Evolutionary conservation across 2,329 filamentous ascomycete species (phyloP).

Genomic region (Gaeumannomyces sp.): DNA sequence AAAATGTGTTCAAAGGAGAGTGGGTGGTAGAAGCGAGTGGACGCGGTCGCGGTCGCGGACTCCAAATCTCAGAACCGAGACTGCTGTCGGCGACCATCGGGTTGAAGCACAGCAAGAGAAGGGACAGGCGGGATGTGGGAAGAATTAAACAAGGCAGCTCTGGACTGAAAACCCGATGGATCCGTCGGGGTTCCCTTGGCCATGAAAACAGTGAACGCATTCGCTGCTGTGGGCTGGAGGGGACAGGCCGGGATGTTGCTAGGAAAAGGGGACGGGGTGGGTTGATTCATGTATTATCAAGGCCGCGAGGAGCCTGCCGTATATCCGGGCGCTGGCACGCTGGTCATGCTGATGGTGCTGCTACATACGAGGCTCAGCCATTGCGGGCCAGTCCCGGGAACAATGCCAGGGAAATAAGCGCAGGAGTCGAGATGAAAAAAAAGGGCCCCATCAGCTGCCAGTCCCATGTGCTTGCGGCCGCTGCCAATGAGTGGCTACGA

Average conservation of each 20-base stretch:
- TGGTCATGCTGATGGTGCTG: too few relatives aligned
- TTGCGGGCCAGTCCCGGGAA: background rate
- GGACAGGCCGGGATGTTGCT: too few relatives aligned
- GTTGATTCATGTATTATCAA: background rate
- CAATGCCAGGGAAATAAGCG: background rate
- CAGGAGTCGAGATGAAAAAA: too few relatives aligned
- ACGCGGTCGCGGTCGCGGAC: background rate
- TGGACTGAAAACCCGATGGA: background rate
- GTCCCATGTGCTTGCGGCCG: background rate
- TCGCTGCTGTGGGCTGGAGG: too few relatives aligned
- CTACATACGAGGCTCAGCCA: too few relatives aligned
- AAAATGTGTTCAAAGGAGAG: background rate
- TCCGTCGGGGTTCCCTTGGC: too few relatives aligned
- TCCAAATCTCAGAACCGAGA: background rate
- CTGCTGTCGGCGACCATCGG: background rate
- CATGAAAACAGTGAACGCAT: too few relatives aligned
- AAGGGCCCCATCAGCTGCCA: too few relatives aligned
- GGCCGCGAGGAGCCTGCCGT: too few relatives aligned
- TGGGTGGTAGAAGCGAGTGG: background rate
- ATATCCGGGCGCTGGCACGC: background rate
- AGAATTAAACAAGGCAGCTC: background rate
- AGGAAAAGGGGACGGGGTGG: too few relatives aligned
- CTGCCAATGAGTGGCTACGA: background rate
- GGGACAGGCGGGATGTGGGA: background rate
- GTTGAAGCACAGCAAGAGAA: background rate